Conservation (phyloP, 202 grass and related monocot genomes). For the Cymbopogon flexuosus region DNA sequence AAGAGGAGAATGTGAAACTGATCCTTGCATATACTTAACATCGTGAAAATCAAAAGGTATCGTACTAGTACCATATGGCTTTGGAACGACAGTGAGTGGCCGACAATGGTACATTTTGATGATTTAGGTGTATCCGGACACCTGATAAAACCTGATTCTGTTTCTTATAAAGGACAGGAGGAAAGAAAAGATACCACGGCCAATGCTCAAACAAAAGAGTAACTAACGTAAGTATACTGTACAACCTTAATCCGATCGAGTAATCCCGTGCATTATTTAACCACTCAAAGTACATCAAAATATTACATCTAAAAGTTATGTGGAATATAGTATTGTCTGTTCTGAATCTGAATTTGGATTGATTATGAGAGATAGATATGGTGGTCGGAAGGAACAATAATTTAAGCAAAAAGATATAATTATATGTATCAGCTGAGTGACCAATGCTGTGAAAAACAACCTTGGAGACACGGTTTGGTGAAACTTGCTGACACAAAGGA, state of each 20-base stretch:
- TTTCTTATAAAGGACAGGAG: neutral
- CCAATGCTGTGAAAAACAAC: conserved; percentile 38
- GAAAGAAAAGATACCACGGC: neutral
- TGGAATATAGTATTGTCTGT: neutral
- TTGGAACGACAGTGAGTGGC: neutral
- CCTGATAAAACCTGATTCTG: neutral
- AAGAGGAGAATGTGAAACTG: neutral
- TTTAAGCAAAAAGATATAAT: neutral
- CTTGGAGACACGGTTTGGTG: conserved; percentile 32
- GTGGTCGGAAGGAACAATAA: conserved; percentile 16
- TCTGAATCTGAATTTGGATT: neutral
- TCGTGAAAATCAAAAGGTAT: neutral
- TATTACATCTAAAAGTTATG: neutral
- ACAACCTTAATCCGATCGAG: neutral
- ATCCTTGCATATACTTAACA: neutral
- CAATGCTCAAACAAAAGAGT: neutral
- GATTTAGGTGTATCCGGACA: neutral
- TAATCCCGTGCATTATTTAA: neutral
- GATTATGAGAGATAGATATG: neutral
- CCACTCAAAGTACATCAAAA: neutral
- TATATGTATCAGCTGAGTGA: neutral
- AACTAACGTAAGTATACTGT: neutral
- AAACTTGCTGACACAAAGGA: conserved; percentile 29
- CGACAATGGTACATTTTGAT: neutral
- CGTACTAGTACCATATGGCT: neutral